Evolutionary conservation across 1,139 yeast genomes (phyloP).

Genomic region (Taphrina flavorubra): DNA sequence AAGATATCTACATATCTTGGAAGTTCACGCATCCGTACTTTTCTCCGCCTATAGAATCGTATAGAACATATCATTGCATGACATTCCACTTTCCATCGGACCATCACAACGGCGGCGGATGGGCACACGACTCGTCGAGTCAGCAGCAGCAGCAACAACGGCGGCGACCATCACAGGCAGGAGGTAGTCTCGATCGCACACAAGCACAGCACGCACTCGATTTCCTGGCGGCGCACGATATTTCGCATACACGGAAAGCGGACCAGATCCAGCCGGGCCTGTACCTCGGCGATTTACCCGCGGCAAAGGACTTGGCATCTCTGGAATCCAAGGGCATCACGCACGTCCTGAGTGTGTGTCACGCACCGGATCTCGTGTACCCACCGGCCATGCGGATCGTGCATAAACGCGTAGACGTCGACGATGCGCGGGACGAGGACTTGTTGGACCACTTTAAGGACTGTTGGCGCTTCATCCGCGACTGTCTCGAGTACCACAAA

Average conservation of each 20-base stretch:
- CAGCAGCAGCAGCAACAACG: not conserved
- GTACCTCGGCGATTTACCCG: slow-evolving; percentile 33
- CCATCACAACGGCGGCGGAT: slow-evolving; percentile 17
- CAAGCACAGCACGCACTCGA: slow-evolving; percentile 28
- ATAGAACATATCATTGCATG: not conserved
- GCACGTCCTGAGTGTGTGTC: slow-evolving; percentile 33
- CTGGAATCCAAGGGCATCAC: slow-evolving; percentile 18
- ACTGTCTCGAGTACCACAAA: slow-evolving; percentile 56
- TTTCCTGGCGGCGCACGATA: slow-evolving; percentile 17
- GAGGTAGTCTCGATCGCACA: slow-evolving; percentile 15
- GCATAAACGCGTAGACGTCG: slow-evolving; percentile 68
- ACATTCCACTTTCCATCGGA: slow-evolving; percentile 26
- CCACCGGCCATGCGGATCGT: slow-evolving; percentile 50
- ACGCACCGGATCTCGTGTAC: slow-evolving; percentile 1
- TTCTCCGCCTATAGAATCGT: not conserved
- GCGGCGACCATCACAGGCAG: not conserved
- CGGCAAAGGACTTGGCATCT: slow-evolving; percentile 12
- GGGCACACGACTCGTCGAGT: slow-evolving; percentile 1
- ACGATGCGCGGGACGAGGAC: slow-evolving; percentile 68
- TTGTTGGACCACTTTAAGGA: slow-evolving; percentile 66
- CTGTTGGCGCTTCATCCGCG: slow-evolving; percentile 69
- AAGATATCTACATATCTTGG: no score
- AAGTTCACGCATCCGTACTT: no score
- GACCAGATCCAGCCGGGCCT: slow-evolving; percentile 39
- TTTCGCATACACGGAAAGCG: slow-evolving; percentile 32